Conservation (phyloP, 1,284 basidiomycete species). For the Entoloma clypeatum region DNA sequence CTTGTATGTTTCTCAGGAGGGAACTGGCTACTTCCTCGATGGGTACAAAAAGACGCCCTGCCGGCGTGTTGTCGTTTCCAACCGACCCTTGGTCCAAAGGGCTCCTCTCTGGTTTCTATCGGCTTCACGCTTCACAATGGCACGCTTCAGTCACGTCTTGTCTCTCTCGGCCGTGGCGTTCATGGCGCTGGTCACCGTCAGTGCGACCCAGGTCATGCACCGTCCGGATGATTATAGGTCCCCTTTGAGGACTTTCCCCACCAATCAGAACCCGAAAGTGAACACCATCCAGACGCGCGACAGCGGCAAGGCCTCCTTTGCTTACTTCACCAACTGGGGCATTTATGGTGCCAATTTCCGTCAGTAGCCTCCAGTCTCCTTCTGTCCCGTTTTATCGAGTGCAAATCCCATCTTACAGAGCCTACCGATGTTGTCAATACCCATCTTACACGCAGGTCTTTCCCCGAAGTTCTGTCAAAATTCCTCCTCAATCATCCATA, state of each 20-base stretch:
- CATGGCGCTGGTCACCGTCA: conserved; percentile 21
- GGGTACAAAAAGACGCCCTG: conserved; percentile 13
- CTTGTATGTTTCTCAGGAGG: too few species aligned
- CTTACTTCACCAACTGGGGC: conserved; percentile 75
- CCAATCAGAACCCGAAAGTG: conserved; percentile 35
- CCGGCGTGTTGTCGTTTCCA: not conserved
- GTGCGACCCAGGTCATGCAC: conserved; percentile 55
- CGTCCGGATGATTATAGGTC: conserved; percentile 48
- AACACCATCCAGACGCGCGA: conserved; percentile 45
- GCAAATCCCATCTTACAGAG: conserved; percentile 22
- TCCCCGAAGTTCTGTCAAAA: not conserved
- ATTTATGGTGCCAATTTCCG: conserved; percentile 82
- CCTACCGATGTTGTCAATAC: conserved; percentile 54
- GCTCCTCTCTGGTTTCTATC: not conserved
- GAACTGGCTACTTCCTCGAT: too few species aligned
- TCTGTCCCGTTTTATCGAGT: conserved; percentile 6
- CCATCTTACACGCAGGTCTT: conserved; percentile 43
- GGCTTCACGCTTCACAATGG: conserved; percentile 12
- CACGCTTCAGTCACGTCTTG: conserved; percentile 21
- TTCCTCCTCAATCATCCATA: conserved; percentile 24
- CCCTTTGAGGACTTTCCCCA: conserved; percentile 34
- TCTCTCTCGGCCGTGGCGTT: conserved; percentile 22
- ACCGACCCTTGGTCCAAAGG: conserved; percentile 1
- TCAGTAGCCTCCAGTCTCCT: conserved; percentile 30
- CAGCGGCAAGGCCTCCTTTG: conserved; percentile 48